Conservation (phyloP, 1,284 basidiomycete genomes). For the Heterobasidion irregulare region DNA sequence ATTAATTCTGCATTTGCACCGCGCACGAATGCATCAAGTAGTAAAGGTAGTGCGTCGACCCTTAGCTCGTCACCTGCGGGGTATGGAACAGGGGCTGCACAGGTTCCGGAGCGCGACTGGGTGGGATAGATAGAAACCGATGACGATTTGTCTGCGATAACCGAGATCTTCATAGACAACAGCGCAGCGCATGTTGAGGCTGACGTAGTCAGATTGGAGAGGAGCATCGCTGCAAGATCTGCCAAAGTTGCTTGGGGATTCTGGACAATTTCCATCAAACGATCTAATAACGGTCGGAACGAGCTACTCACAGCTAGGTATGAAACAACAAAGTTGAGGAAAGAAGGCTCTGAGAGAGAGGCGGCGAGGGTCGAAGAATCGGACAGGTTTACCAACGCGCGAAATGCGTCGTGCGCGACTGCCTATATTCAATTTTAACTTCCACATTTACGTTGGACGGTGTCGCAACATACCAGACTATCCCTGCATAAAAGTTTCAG, state of each 20-base stretch:
- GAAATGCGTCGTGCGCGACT: slow-evolving; percentile 92
- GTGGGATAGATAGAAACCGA: slow-evolving; percentile 54
- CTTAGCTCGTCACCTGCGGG: slow-evolving; percentile 48
- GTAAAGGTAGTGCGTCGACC: slow-evolving; percentile 62
- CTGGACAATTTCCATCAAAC: slow-evolving; percentile 30
- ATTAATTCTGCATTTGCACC: slow-evolving; percentile 49
- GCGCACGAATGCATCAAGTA: slow-evolving; percentile 82
- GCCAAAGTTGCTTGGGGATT: slow-evolving; percentile 86
- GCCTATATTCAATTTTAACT: slow-evolving; percentile 38
- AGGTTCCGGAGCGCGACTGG: slow-evolving; percentile 68
- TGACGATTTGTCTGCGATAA: slow-evolving; percentile 43
- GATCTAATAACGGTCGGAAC: background rate
- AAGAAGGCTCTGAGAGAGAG: slow-evolving; percentile 67
- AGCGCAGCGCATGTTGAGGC: slow-evolving; percentile 63
- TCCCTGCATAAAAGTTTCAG: slow-evolving; percentile 83
- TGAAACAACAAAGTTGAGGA: slow-evolving; percentile 80
- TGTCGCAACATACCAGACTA: slow-evolving; percentile 51
- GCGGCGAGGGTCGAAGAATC: slow-evolving; percentile 72
- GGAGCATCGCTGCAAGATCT: slow-evolving; percentile 92
- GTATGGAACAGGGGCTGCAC: slow-evolving; percentile 54
- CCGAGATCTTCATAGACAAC: slow-evolving; percentile 58
- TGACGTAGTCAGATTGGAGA: slow-evolving; percentile 89
- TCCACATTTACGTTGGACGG: background rate
- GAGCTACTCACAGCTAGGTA: slow-evolving; percentile 78
- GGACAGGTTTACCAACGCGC: slow-evolving; percentile 89